A percentile compares a stretch with the other conserved stretches of the same genome.
phyloP scores from a whole-genome alignment of 2,329 filamentous ascomycete genomes.

The Purpureocillium lavendulum region DNA sequence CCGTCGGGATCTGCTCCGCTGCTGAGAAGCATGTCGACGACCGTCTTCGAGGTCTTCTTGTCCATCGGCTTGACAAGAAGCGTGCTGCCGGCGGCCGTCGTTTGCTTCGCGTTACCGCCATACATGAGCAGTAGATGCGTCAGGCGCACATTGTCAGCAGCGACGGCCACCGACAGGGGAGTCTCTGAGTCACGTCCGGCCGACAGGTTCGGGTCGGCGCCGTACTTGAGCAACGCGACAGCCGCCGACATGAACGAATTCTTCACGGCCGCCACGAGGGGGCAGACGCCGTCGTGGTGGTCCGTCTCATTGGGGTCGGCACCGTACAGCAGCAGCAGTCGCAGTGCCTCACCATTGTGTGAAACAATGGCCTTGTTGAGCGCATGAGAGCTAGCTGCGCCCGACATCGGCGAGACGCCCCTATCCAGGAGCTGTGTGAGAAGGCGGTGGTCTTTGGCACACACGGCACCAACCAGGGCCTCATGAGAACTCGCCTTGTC shows the following conservation, averaged over 20 bases:
- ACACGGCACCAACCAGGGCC: constrained; percentile 44
- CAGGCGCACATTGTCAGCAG: constrained; percentile 45
- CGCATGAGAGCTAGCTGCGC: constrained; percentile 34
- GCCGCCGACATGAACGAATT: constrained; percentile 48
- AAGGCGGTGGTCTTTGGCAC: constrained; percentile 45
- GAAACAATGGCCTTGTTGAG: constrained; percentile 44
- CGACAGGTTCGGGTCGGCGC: constrained; percentile 48
- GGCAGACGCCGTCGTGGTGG: constrained; percentile 40
- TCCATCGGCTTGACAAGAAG: constrained; percentile 52
- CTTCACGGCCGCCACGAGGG: constrained; percentile 42
- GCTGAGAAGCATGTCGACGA: constrained; percentile 51
- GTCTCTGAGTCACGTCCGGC: constrained; percentile 43
- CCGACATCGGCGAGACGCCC: constrained; percentile 43
- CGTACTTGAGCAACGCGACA: constrained; percentile 54
- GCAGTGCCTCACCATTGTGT: constrained; percentile 44
- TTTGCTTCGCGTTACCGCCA: constrained; percentile 47
- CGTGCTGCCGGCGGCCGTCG: constrained; percentile 50
- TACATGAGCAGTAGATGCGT: constrained; percentile 53
- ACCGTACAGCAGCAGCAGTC: constrained; percentile 47
- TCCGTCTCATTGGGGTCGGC: constrained; percentile 45
- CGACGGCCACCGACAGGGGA: constrained; percentile 43
- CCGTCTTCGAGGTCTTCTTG: constrained; percentile 43
- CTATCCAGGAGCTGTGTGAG: constrained; percentile 50
- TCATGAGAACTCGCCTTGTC: constrained; percentile 35
- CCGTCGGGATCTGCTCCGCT: constrained; percentile 50